Evolutionary conservation across 495 filamentous ascomycete genomes (phyloP).

Genomic region (Podospora tetraspora): DNA sequence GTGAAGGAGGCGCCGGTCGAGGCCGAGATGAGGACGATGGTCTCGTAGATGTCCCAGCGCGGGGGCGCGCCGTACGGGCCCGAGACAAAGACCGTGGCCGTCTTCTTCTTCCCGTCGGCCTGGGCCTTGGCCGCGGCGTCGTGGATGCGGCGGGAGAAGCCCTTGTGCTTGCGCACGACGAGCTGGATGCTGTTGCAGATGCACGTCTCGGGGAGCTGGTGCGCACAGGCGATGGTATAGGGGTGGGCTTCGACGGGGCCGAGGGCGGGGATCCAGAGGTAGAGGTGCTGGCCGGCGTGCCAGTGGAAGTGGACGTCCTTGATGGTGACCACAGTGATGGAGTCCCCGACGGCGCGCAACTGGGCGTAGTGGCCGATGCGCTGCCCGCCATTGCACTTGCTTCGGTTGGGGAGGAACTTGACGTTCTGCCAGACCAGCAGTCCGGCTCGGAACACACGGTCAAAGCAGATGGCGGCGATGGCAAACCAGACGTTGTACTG

Average conservation of each 20-base stretch:
- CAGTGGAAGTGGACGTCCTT: slow-evolving; percentile 63
- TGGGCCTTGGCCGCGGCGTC: slow-evolving; percentile 52
- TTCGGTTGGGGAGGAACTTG: slow-evolving; percentile 35
- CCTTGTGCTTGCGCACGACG: slow-evolving; percentile 63
- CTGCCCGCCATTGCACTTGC: slow-evolving; percentile 37
- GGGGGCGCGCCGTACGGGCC: slow-evolving; percentile 56
- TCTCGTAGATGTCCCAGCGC: slow-evolving; percentile 54
- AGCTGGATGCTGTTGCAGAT: slow-evolving; percentile 63
- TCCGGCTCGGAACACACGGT: slow-evolving; percentile 52
- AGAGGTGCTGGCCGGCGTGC: slow-evolving; percentile 74
- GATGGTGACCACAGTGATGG: slow-evolving; percentile 65
- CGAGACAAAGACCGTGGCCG: slow-evolving; percentile 45
- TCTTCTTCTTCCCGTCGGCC: slow-evolving; percentile 28
- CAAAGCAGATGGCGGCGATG: slow-evolving; percentile 64
- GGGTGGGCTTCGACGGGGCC: slow-evolving; percentile 71
- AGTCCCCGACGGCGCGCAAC: slow-evolving; percentile 55
- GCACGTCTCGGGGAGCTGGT: slow-evolving; percentile 39
- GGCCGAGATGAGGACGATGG: slow-evolving; percentile 53
- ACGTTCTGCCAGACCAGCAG: slow-evolving; percentile 61
- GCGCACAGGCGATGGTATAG: slow-evolving; percentile 65
- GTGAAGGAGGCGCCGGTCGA: slow-evolving; percentile 55
- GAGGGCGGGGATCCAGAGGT: slow-evolving; percentile 65
- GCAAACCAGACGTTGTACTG: slow-evolving; percentile 66
- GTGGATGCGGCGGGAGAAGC: slow-evolving; percentile 65
- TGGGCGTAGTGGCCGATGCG: slow-evolving; percentile 53